A percentile compares a stretch with the other conserved stretches of the same genome.
Evolutionary conservation across 495 filamentous ascomycete species (phyloP).

Genomic region (Podospora didyma): DNA sequence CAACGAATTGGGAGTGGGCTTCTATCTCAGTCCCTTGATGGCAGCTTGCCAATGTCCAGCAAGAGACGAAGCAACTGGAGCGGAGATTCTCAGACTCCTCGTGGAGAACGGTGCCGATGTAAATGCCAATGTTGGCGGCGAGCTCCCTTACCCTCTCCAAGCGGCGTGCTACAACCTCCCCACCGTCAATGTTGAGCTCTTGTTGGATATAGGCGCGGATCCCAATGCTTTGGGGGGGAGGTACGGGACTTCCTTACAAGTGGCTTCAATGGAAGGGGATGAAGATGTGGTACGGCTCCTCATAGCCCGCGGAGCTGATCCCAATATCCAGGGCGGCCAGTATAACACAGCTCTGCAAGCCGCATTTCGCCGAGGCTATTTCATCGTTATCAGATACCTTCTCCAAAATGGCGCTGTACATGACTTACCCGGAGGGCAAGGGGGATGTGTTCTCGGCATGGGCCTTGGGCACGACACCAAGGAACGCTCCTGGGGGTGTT

Average conservation of each 20-base stretch:
- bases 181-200: background rate
- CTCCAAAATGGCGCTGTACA: background rate
- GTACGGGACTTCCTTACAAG: slow-evolving; percentile 23
- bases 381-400: background rate
- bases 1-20: background rate
- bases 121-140: slow-evolving; percentile 8
- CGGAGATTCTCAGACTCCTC: slow-evolving; percentile 13
- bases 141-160: slow-evolving; percentile 8
- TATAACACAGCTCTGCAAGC: slow-evolving; percentile 20
- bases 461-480: background rate
- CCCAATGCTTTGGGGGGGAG: slow-evolving; percentile 22
- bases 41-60: background rate
- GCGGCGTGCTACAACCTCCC: background rate
- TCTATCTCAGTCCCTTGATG: background rate
- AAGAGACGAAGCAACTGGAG: no score
- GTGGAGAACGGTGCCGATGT: slow-evolving; percentile 12
- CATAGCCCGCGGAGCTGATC: slow-evolving; percentile 23
- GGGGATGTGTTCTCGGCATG: background rate
- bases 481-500: slow-evolving; percentile 2
- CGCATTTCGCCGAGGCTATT: slow-evolving; percentile 7
- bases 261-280: slow-evolving; percentile 13
- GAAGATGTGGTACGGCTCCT: slow-evolving; percentile 16
- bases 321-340: slow-evolving; percentile 13
- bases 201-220: slow-evolving; percentile 14
- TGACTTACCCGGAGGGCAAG: background rate